Evolutionary conservation across 225 moss, liverwort and hornwort species (phyloP).

Genomic region (Pseudoscleropodium purum): DNA sequence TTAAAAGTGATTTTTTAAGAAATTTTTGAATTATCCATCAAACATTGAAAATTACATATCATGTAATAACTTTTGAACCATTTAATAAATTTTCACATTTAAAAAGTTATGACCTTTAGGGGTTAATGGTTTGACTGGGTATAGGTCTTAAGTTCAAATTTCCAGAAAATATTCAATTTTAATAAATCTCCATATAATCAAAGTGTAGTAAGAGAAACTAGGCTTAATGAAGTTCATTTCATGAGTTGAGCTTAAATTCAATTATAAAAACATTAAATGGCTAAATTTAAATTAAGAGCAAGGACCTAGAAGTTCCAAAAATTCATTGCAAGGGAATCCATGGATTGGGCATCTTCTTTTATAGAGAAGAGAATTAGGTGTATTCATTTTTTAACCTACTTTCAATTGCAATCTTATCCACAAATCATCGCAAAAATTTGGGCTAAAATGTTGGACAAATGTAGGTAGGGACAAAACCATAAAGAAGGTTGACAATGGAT

Average conservation of each 20-base stretch:
- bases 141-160: background rate
- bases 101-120: too few relatives aligned
- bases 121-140: fast-evolving
- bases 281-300: background rate
- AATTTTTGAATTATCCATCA: too few relatives aligned
- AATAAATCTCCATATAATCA: background rate
- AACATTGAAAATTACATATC: too few relatives aligned
- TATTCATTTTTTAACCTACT: fast-evolving
- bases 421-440: background rate
- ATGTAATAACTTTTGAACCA: too few relatives aligned
- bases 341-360: background rate
- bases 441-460: background rate
- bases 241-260: background rate
- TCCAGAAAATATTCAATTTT: background rate
- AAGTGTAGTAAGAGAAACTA: background rate
- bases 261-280: background rate
- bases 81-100: too few relatives aligned
- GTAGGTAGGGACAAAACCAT: background rate
- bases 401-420: background rate
- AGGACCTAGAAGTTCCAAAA: background rate
- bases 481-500: background rate
- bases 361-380: background rate
- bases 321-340: background rate
- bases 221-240: background rate
- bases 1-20: too few relatives aligned